A percentile compares a stretch with the other conserved stretches of the same genome.
Conservation (phyloP, 2,329 filamentous ascomycete species). For the Colletotrichum siamense region DNA sequence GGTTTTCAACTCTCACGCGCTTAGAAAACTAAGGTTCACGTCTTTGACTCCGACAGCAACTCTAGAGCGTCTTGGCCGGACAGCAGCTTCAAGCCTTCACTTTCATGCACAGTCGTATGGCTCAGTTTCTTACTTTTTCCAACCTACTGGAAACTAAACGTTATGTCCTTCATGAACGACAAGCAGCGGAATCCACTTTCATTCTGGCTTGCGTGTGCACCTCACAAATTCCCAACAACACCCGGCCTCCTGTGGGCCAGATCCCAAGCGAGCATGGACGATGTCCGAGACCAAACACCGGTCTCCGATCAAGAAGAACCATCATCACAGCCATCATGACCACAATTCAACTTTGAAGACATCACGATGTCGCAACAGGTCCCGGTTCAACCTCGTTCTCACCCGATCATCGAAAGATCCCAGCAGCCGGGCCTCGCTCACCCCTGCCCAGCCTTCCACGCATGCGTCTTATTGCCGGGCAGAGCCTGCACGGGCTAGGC, state of each 20-base stretch:
- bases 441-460: not conserved
- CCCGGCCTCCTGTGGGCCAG: not conserved
- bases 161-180: not conserved
- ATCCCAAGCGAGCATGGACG: not conserved
- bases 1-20: too few species aligned
- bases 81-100: not conserved
- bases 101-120: not conserved
- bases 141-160: not conserved
- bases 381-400: not conserved
- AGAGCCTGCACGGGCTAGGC: not conserved
- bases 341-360: not conserved
- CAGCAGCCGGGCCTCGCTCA: not conserved
- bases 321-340: not conserved
- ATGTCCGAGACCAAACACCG: not conserved
- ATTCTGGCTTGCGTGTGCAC: not conserved
- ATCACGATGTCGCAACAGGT: not conserved
- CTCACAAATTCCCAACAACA: too few species aligned
- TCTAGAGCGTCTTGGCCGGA: not conserved
- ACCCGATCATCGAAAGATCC: slow-evolving; percentile 13
- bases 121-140: too few species aligned
- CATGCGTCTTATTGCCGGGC: not conserved
- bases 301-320: not conserved
- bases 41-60: too few species aligned
- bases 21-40: too few species aligned
- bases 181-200: not conserved